Percentiles rank a stretch among this genome's conserved stretches.
phyloP scores from a whole-genome alignment of 1,284 basidiomycete genomes.

The Ustilago loliicola region DNA sequence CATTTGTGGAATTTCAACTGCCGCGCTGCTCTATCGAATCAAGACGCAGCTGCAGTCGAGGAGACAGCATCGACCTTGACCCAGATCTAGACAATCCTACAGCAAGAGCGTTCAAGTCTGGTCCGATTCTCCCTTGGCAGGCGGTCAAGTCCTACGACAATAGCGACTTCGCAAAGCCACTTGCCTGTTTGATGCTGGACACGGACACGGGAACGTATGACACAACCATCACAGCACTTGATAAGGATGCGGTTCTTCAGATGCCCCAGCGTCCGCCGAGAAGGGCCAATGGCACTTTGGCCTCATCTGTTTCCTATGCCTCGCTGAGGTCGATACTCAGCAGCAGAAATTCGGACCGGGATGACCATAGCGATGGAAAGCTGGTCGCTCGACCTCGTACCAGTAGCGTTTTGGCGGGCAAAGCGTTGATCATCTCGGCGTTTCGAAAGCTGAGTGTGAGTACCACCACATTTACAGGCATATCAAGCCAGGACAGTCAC shows the following conservation, averaged over 20 bases:
- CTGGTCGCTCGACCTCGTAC: neutral
- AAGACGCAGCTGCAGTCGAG: slow-evolving; percentile 6
- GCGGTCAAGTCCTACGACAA: neutral
- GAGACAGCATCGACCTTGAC: slow-evolving; percentile 33
- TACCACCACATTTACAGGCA: neutral
- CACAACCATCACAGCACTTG: neutral
- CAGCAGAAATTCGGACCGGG: too few relatives aligned
- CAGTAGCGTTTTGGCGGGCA: neutral
- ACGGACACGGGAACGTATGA: neutral
- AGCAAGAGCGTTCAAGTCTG: neutral
- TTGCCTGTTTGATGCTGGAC: neutral
- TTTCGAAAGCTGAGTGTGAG: slow-evolving; percentile 18
- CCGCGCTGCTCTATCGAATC: neutral
- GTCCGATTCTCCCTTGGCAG: neutral
- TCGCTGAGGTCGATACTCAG: neutral
- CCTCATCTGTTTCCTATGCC: neutral
- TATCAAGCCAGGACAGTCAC: neutral
- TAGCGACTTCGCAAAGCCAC: neutral
- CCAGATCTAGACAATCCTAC: neutral
- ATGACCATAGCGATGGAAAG: neutral
- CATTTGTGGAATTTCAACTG: slow-evolving; percentile 16
- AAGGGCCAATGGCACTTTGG: neutral
- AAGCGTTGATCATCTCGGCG: slow-evolving; percentile 1
- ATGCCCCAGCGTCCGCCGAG: neutral
- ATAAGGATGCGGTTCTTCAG: neutral